phyloP scores from a whole-genome alignment of 1,139 yeast genomes.

The Kurtzmaniella quercitrusa region DNA sequence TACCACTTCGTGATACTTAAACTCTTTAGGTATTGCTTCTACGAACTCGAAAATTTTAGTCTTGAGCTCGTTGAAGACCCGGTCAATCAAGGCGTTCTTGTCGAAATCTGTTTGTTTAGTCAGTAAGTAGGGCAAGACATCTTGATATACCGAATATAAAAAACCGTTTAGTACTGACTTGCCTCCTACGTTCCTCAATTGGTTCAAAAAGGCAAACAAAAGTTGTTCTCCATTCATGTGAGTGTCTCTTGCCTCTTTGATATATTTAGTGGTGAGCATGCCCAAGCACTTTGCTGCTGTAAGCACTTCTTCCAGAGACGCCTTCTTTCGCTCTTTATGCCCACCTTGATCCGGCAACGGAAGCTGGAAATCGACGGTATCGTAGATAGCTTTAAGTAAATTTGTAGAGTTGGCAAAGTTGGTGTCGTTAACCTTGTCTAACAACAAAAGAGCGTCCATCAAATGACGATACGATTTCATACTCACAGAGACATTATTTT shows the following conservation, averaged over 20 bases:
- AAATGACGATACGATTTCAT: constrained; percentile 37
- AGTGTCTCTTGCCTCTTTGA: not conserved
- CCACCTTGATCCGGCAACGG: not conserved
- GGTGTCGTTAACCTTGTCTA: constrained; percentile 26
- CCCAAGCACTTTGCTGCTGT: not conserved
- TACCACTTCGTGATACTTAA: not conserved
- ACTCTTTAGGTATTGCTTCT: constrained; percentile 8
- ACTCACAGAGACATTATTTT: constrained; percentile 24
- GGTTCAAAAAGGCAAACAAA: not conserved
- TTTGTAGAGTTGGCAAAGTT: constrained; percentile 23
- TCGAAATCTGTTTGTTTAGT: not conserved
- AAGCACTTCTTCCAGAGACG: not conserved
- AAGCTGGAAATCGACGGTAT: constrained; percentile 25
- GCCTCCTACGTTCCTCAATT: not conserved
- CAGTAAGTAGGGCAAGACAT: not conserved
- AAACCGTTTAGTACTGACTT: not conserved
- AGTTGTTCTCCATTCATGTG: not conserved
- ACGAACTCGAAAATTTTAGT: constrained; percentile 2
- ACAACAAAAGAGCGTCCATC: constrained; percentile 37
- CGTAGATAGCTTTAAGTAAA: constrained; percentile 29
- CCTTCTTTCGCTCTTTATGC: not conserved
- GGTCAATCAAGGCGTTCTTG: not conserved
- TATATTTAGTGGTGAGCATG: not conserved
- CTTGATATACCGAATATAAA: not conserved
- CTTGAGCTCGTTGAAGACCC: not conserved